Evolutionary conservation across 257 asterid genomes (phyloP).

Genomic region (Prunella vulgaris): DNA sequence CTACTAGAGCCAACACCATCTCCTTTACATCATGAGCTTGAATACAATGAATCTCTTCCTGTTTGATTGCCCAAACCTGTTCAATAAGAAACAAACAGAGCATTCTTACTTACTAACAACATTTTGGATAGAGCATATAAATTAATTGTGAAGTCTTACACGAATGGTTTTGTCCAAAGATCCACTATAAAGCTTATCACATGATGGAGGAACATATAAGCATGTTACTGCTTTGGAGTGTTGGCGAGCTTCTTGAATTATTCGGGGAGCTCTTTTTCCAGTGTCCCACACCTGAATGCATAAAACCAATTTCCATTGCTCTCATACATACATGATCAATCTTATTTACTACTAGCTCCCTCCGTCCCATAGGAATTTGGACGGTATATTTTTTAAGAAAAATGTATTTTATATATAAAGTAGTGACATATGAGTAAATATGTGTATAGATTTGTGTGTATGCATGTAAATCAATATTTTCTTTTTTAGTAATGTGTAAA

Average conservation of each 20-base stretch:
- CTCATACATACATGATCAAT: too few species aligned
- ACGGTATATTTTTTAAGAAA: too few species aligned
- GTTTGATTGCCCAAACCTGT: slow-evolving; percentile 79
- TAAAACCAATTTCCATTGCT: too few species aligned
- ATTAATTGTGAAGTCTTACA: slow-evolving; percentile 35
- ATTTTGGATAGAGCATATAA: neutral
- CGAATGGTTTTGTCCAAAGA: slow-evolving; percentile 82
- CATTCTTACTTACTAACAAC: neutral
- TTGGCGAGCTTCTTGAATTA: slow-evolving; percentile 72
- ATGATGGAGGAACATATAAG: slow-evolving; percentile 49
- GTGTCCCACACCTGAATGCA: slow-evolving; percentile 67
- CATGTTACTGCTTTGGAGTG: slow-evolving; percentile 74
- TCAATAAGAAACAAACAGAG: neutral
- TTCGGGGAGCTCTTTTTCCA: slow-evolving; percentile 45
- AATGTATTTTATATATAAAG: too few species aligned
- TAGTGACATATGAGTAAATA: too few species aligned
- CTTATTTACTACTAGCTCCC: too few species aligned
- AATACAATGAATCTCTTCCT: slow-evolving; percentile 66
- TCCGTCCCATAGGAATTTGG: too few species aligned
- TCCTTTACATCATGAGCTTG: slow-evolving; percentile 81
- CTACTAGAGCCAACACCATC: slow-evolving; percentile 49
- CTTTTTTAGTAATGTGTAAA: too few species aligned
- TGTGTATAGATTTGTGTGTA: too few species aligned
- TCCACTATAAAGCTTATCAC: slow-evolving; percentile 62
- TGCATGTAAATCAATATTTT: too few species aligned